These are phyloP conservation scores for Cryptococcus sp. DNA, from an alignment of 1,284 basidiomycete genomes.

Conservation along the genomic window DNA sequence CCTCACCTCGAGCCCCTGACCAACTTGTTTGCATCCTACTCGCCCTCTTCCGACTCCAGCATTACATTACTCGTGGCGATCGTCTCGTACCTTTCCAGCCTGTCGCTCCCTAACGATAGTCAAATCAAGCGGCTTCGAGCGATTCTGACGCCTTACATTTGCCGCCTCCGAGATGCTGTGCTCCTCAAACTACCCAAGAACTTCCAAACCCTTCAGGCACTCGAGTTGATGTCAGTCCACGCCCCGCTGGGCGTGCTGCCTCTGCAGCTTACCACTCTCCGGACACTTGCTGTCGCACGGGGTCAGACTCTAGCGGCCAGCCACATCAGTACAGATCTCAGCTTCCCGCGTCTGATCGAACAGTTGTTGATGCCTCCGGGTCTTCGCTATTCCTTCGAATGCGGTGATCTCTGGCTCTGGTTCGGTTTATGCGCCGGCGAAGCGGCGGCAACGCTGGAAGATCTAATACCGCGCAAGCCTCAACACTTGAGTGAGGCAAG, in stretches of 20 bases:
- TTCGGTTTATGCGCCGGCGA: slow-evolving; percentile 28
- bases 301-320: slow-evolving; percentile 24
- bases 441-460: slow-evolving; percentile 32
- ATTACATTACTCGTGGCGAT: slow-evolving; percentile 31
- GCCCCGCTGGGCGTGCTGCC: slow-evolving; percentile 43
- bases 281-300: slow-evolving; percentile 31
- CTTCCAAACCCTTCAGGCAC: slow-evolving; percentile 38
- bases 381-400: slow-evolving; percentile 11
- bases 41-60: slow-evolving; percentile 6
- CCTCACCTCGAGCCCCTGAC: slow-evolving; percentile 42
- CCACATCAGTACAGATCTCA: slow-evolving; percentile 23
- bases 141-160: slow-evolving; percentile 26
- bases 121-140: slow-evolving; percentile 20
- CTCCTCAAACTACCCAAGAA: slow-evolving; percentile 33
- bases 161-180: slow-evolving; percentile 26
- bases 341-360: slow-evolving; percentile 27
- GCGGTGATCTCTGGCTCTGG: slow-evolving; percentile 41
- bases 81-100: slow-evolving; percentile 34
- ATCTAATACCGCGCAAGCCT: slow-evolving; percentile 23
- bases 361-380: slow-evolving; percentile 11
- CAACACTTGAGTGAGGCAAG: slow-evolving; percentile 19
- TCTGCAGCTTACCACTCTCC: slow-evolving; percentile 31
- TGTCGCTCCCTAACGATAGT: slow-evolving; percentile 23
- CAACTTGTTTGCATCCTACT: slow-evolving; percentile 24
- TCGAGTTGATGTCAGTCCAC: slow-evolving; percentile 40